Conservation (phyloP, 768 basidiomycete genomes). For the Suillus fuscotomentosus region DNA sequence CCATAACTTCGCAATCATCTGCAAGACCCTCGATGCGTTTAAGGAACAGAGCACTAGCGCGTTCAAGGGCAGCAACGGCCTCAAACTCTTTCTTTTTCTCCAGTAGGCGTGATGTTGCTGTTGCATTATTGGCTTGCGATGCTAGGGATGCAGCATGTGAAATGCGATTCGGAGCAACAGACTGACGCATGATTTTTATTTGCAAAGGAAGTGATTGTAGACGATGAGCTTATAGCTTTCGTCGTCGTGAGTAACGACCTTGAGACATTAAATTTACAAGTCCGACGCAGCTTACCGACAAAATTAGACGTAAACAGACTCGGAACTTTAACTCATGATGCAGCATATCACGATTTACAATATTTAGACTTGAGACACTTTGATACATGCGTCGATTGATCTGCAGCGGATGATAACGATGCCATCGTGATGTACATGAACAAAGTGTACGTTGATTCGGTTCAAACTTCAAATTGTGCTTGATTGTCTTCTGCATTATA, state of each 20-base stretch:
- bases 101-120: constrained; percentile 51
- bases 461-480: background rate
- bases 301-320: no score
- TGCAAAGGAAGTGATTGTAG: background rate
- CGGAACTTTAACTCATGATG: no score
- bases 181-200: constrained; percentile 41
- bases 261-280: background rate
- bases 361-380: no score
- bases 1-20: constrained; percentile 76
- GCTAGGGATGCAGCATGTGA: constrained; percentile 42
- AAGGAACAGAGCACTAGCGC: constrained; percentile 45
- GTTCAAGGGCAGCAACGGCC: constrained; percentile 68
- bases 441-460: background rate
- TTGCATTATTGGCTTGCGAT: constrained; percentile 31
- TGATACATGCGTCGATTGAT: no score
- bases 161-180: constrained; percentile 47
- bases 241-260: background rate
- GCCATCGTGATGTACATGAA: background rate
- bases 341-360: no score
- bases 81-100: constrained; percentile 86
- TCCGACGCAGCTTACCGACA: background rate
- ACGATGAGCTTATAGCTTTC: background rate
- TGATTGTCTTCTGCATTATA: background rate
- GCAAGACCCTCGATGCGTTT: constrained; percentile 67
- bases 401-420: background rate